Base-by-base conservation (phyloP, 148 eudicot species). In the Fallopia convolvulus region DNA sequence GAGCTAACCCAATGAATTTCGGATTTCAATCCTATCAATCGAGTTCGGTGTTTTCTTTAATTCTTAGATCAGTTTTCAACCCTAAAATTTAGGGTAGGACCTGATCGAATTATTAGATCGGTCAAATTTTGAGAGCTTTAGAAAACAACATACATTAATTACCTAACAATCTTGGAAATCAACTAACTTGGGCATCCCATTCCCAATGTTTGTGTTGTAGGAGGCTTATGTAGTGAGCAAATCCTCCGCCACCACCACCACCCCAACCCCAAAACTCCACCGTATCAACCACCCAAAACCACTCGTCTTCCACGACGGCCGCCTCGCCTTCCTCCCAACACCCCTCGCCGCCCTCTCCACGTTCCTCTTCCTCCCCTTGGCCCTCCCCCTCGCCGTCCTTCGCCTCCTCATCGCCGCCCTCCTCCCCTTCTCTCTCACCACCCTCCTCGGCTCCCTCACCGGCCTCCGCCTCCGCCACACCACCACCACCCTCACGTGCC, bases 281-380 rank as follows among this genome's bases (percentile, higher is more conserved):
- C 87, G 88, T 49, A 85, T 84, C 1, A 89, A 76, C 77, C 90
- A 94, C 82, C 97, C 97, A 73, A 94, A 92, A 72, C 97, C 93
- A 18, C 76, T 94, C 6, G 86, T 94, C 0, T 94, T 94, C 70
- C 98, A 94, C 83, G 97, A 94, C 80, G 97, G 98, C 3, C 87
- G 98, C 71, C 84, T 94, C 46, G 98, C 96, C 1, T 92, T 90
- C 75, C 81, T 89, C 20, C 98, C 98, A 6, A 94, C 97, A 1
- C 93, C 98, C 8, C 73, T 74, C 2, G 91, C 97, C 26, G 84
- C 96, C 48, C 85, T 94, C 3, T 42, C 77, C 44, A 89, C 89
- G 91, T 87, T 94, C 86, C 71, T 90, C 53, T 94, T 96, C 97
- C 83, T 94, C 49, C 99, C 97, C 4, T 23, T 86, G 0, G 99